Evolutionary conservation across 2,329 filamentous ascomycete species (phyloP), one percentile per base, ranked within the genome.

Genomic region (Hypoxylon sp.): DNA sequence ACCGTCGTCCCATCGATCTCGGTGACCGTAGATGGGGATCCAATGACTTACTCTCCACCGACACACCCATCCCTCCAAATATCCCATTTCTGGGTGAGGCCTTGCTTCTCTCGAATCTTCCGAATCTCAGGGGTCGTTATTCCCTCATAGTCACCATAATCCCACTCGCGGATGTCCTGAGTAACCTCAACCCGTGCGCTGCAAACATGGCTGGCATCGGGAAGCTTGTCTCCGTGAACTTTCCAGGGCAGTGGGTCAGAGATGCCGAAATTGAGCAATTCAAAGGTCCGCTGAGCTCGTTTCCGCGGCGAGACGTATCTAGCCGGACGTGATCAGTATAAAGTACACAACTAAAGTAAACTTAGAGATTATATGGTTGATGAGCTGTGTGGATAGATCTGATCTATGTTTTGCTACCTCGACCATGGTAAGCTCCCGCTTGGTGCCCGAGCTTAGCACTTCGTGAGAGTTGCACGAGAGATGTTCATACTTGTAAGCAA

Each of bases 11-110:
- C 13, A 2, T 51, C 7, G 17, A 30, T 22, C 1, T 42, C 13
- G n/a, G 40, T 6, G 17, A 33, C 11, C 5, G 25, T 22, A 30
- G n/a, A 17, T 2, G 46, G 14, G 25, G 14, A 33, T 2, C 6
- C 35, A 14, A 25, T 33, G 22, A 85, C 89, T 79, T 81, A 92
- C 91, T 97, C 94, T 79, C 94, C 94, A 2, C 90, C 92, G 1
- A 91, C 91, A 80, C 94, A 97, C 0, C 94, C 94, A 77, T 97
- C 93, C n/a, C 83, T 85, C 94, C 94, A 97, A 71, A 97, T 97
- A 81, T 96, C 91, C 93, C 93, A 97, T 25, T 81, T 79, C 3
- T 82, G 85, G 44, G 83, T 72, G 20, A 86, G 82, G 6, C 92
- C 92, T 65, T 88, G 82, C 74, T 86, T 82, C 66, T 81, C 84